Evolutionary conservation across 2,329 filamentous ascomycete species (phyloP).

Genomic region (Berkeleyomyces basicola): DNA sequence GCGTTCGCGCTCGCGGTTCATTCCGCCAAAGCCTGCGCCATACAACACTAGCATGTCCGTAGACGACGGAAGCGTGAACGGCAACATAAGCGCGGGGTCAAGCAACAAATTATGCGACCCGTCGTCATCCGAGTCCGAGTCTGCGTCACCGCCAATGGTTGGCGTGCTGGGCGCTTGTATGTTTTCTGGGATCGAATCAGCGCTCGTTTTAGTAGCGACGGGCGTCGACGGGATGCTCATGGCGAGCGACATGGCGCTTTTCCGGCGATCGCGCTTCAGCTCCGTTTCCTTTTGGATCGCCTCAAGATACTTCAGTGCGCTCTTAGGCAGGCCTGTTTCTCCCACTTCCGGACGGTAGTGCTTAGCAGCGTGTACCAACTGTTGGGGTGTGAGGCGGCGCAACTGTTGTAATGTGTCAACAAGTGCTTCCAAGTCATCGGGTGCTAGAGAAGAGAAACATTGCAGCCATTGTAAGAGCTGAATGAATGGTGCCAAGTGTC

Average conservation of each 20-base stretch:
- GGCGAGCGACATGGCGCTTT: constrained; percentile 31
- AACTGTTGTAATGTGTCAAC: constrained; percentile 81
- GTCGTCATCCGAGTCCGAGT: constrained; percentile 34
- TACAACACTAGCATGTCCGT: constrained; percentile 96
- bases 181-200: constrained; percentile 22
- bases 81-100: constrained; percentile 81
- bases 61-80: constrained; percentile 86
- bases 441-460: constrained; percentile 80
- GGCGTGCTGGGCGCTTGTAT: constrained; percentile 11
- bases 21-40: constrained; percentile 81
- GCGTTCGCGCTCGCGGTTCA: constrained; percentile 77
- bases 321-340: constrained; percentile 80
- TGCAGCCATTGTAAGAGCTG: constrained; percentile 95
- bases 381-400: constrained; percentile 66
- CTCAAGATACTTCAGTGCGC: constrained; percentile 70
- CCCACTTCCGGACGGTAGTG: constrained; percentile 91
- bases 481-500: constrained; percentile 77
- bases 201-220: constrained; percentile 22
- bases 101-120: constrained; percentile 61
- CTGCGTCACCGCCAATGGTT: constrained; percentile 13
- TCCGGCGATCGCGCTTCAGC: constrained; percentile 37
- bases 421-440: constrained; percentile 74
- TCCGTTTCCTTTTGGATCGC: constrained; percentile 62
- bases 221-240: constrained; percentile 29
- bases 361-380: constrained; percentile 79